Evolutionary conservation across 2,329 filamentous ascomycete species (phyloP).

Genomic region (Fusarium sublunatum): DNA sequence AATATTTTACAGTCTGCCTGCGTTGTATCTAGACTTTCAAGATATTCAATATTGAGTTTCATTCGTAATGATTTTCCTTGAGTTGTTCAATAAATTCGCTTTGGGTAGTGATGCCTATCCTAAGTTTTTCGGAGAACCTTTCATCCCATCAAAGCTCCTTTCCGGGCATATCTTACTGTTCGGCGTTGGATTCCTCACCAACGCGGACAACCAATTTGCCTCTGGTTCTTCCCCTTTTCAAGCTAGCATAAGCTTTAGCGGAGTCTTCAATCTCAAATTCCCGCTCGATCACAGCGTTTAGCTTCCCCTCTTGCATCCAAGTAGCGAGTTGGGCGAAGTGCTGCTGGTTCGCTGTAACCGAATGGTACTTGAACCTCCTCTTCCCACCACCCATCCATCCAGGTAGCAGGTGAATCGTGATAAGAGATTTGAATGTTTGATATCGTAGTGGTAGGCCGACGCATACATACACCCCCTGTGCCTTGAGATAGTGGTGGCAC

Average conservation of each 20-base stretch:
- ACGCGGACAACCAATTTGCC: conserved; percentile 31
- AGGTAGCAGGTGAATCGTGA: conserved; percentile 24
- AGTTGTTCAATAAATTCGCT: too few relatives aligned
- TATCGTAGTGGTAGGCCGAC: conserved; percentile 16
- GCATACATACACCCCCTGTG: conserved; percentile 17
- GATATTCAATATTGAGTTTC: too few relatives aligned
- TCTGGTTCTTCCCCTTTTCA: conserved; percentile 13
- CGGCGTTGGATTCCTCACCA: not conserved
- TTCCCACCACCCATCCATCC: conserved; percentile 30
- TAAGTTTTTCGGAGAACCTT: too few relatives aligned
- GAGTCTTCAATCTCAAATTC: conserved; percentile 23
- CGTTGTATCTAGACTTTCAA: too few relatives aligned
- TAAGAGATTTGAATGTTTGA: conserved; percentile 14
- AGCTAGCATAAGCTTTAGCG: conserved; percentile 8
- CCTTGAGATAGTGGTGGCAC: conserved; percentile 21
- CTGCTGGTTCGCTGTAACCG: conserved; percentile 19
- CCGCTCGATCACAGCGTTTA: conserved; percentile 17
- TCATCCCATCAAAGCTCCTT: too few relatives aligned
- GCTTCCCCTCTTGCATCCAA: conserved; percentile 20
- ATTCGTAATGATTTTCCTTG: too few relatives aligned
- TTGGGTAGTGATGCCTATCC: too few relatives aligned
- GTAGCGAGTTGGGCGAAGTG: conserved; percentile 20
- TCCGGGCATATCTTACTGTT: not conserved
- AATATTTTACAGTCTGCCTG: too few relatives aligned
- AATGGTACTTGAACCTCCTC: conserved; percentile 30